Conservation (phyloP, 1,284 basidiomycete genomes). For the Trametes hirsuta region DNA sequence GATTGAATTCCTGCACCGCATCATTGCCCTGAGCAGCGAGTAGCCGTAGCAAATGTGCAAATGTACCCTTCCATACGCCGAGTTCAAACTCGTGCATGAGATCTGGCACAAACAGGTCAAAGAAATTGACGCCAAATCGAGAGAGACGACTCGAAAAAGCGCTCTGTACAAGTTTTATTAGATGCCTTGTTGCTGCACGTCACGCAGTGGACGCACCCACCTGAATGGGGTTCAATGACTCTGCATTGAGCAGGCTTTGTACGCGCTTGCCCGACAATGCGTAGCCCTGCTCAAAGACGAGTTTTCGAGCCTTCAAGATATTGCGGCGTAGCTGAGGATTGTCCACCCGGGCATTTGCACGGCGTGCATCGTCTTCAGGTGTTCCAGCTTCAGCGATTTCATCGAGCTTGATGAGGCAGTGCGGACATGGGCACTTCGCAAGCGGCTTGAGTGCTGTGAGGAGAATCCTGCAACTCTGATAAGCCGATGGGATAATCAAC, state of each 20-base stretch:
- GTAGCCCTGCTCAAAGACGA: slow-evolving; percentile 14
- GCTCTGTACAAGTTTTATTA: slow-evolving; percentile 8
- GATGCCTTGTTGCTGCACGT: too few species aligned
- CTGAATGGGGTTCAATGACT: neutral
- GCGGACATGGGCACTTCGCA: slow-evolving; percentile 32
- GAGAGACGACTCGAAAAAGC: slow-evolving; percentile 31
- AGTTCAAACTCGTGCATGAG: slow-evolving; percentile 43
- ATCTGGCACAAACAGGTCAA: slow-evolving; percentile 36
- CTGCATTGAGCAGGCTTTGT: neutral
- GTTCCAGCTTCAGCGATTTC: slow-evolving; percentile 10
- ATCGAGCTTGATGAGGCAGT: slow-evolving; percentile 28
- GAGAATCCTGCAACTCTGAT: too few species aligned
- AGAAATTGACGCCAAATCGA: slow-evolving; percentile 32
- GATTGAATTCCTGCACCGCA: slow-evolving; percentile 16
- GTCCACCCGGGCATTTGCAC: neutral
- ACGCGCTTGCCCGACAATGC: neutral
- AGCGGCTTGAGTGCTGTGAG: too few species aligned
- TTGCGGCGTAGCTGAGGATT: neutral
- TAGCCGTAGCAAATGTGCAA: slow-evolving; percentile 11
- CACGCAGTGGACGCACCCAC: neutral
- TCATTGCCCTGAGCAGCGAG: slow-evolving; percentile 6
- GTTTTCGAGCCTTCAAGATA: slow-evolving; percentile 9
- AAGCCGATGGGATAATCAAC: slow-evolving; percentile 31
- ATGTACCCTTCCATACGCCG: slow-evolving; percentile 36
- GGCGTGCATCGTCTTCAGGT: too few species aligned